These are phyloP conservation scores for Gillenia trifoliata DNA, from an alignment of 306 rosid genomes.

Conservation along the genomic window DNA sequence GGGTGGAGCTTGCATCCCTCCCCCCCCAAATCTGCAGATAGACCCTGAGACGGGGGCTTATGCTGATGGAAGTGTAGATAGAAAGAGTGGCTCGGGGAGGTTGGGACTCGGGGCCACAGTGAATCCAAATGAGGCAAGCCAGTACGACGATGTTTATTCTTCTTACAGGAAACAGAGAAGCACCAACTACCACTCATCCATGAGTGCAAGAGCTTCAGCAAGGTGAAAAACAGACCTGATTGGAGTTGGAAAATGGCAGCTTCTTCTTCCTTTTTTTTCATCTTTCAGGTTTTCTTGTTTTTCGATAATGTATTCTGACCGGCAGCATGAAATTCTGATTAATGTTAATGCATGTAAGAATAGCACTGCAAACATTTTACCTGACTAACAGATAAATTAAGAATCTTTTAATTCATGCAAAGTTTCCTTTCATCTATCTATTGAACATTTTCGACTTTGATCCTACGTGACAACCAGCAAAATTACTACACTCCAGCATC, in stretches of 20 bases:
- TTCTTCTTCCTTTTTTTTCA: not conserved
- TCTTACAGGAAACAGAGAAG: conserved; percentile 97
- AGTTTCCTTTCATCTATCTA: not conserved
- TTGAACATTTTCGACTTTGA: not conserved
- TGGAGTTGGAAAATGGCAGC: not conserved
- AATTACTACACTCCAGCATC: too few species aligned
- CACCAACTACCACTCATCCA: conserved; percentile 87
- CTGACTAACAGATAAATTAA: not conserved
- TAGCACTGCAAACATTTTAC: not conserved
- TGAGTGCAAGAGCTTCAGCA: conserved; percentile 70
- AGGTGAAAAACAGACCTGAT: conserved; percentile 38
- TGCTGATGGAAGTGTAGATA: conserved; percentile 80
- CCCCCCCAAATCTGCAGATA: conserved; percentile 82
- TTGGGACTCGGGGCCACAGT: conserved; percentile 86
- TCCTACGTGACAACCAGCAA: not conserved
- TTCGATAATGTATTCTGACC: not conserved
- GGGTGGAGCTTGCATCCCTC: conserved; percentile 98
- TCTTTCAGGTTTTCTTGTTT: not conserved
- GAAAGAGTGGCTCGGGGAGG: conserved; percentile 68
- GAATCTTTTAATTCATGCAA: not conserved
- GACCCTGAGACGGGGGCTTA: conserved; percentile 89
- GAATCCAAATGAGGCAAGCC: conserved; percentile 82
- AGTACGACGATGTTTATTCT: conserved; percentile 92
- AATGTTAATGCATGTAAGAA: not conserved
- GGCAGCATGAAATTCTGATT: not conserved